Conservation (phyloP, 495 filamentous ascomycete genomes). For the Trichoderma asperelloides region DNA sequence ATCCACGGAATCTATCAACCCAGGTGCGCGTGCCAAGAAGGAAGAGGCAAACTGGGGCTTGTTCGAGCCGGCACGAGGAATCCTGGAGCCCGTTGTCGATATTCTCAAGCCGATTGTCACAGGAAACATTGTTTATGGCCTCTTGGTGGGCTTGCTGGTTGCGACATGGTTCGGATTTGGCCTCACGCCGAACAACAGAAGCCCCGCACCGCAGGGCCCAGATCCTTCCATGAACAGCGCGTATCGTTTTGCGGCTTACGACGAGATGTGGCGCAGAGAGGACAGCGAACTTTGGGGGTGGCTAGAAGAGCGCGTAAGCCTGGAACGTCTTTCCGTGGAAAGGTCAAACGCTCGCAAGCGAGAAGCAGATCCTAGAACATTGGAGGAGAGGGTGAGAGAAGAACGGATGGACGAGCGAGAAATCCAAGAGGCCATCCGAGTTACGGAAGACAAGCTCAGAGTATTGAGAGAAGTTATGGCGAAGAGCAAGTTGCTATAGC, state of each 20-base stretch:
- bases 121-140: slow-evolving; percentile 55
- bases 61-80: slow-evolving; percentile 63
- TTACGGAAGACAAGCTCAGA: slow-evolving; percentile 75
- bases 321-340: slow-evolving; percentile 51
- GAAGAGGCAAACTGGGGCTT: slow-evolving; percentile 59
- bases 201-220: slow-evolving; percentile 24
- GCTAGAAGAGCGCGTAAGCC: slow-evolving; percentile 80
- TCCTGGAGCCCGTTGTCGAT: slow-evolving; percentile 62
- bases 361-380: slow-evolving; percentile 35
- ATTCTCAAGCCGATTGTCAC: slow-evolving; percentile 62
- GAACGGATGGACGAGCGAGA: slow-evolving; percentile 72
- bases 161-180: slow-evolving; percentile 48
- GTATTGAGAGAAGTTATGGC: slow-evolving; percentile 64
- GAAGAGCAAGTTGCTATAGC: slow-evolving; percentile 23
- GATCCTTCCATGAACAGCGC: slow-evolving; percentile 30
- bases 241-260: slow-evolving; percentile 74
- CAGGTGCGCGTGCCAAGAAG: slow-evolving; percentile 30
- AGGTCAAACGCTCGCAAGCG: slow-evolving; percentile 29
- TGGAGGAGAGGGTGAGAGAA: slow-evolving; percentile 49
- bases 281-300: slow-evolving; percentile 93
- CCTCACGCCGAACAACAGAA: slow-evolving; percentile 24
- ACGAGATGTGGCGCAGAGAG: slow-evolving; percentile 85
- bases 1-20: slow-evolving; percentile 32
- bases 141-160: slow-evolving; percentile 50
- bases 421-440: slow-evolving; percentile 72